Evolutionary conservation across 2,329 filamentous ascomycete species (phyloP), one percentile per base, ranked within the genome.

Genomic region (Fusarium torulosum): DNA sequence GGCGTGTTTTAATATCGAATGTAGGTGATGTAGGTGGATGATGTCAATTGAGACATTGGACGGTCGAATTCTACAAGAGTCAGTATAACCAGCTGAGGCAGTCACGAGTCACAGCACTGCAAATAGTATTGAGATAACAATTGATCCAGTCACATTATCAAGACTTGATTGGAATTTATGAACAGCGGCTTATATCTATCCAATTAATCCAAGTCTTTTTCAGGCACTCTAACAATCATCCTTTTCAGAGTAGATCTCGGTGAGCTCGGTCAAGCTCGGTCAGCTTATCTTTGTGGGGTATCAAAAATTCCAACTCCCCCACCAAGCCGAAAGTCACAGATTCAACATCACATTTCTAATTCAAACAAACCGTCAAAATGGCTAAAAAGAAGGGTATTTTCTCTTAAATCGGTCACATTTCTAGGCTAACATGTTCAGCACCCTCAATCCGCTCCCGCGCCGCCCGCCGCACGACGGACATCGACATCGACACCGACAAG

Each of bases 391-490:
- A 67, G 66, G 67, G 75, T 77, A 72, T 2, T 40, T 27, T n/a
- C 17, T 10, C 19, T 17, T 5, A 0, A 13, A 1, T 9, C 4
- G 11, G 13, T 7, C 7, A n/a, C 27, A 0, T 4, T 8, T 8
- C 20, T 3, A 11, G 14, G 14, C 66, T 75, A 44, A 73, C 66
- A 43, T 20, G 25, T 9, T 19, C 20, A 91, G 89, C 81, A 54
- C 82, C 83, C 38, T 92, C 91, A 6, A 78, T 88, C 59, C 91
- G 90, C 81, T 94, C 92, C 53, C 90, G 92, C 68, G 91, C 90
- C 59, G 90, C 91, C 40, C 87, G 91, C 74, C 88, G 92, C 67
- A 91, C 89, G 45, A 87, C 88, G 17, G 91, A 90, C 6, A 90
- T 91, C 25, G 84, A 88, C 72, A 89, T 92, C 78, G 81, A 91